phyloP scores from a whole-genome alignment of 2,329 filamentous ascomycete species.

The Arthroderma sp. region DNA sequence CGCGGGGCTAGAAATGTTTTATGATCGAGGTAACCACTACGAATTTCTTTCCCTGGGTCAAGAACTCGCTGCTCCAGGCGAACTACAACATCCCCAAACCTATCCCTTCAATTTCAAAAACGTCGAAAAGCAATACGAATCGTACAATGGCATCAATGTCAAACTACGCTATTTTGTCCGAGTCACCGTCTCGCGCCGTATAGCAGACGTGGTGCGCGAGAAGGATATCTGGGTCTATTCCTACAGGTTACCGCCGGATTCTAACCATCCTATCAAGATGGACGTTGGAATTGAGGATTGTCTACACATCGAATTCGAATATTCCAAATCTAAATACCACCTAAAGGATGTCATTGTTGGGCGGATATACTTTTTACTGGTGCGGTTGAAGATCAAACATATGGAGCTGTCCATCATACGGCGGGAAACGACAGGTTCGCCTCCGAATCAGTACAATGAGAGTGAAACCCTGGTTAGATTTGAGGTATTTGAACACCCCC shows the following conservation, averaged over 20 bases:
- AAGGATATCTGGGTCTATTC: constrained; percentile 99
- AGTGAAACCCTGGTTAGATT: constrained; percentile 96
- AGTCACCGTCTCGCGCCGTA: constrained; percentile 88
- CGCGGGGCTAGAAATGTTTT: constrained; percentile 77
- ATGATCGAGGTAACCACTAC: constrained; percentile 97
- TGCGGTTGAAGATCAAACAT: constrained; percentile 97
- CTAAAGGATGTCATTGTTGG: constrained; percentile 98
- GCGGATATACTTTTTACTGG: constrained; percentile 93
- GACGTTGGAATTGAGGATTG: constrained; percentile 99
- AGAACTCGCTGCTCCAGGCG: constrained; percentile 89
- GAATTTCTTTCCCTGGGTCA: constrained; percentile 96
- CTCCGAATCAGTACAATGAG: constrained; percentile 98
- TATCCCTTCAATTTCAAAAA: constrained; percentile 99
- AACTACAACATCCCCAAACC: constrained; percentile 95
- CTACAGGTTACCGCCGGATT: constrained; percentile 94
- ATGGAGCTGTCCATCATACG: constrained; percentile 99
- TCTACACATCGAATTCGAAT: constrained; percentile 97
- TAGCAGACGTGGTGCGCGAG: constrained; percentile 96
- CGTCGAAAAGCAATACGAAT: constrained; percentile 99
- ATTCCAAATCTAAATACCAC: constrained; percentile 98
- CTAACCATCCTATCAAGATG: constrained; percentile 99
- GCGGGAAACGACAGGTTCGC: constrained; percentile 87
- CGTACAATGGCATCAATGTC: constrained; percentile 98
- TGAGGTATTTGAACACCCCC: constrained; percentile 45
- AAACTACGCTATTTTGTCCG: constrained; percentile 97